Conservation (phyloP, 805 yeast genomes). For the Nakazawaea wyomingensis region DNA sequence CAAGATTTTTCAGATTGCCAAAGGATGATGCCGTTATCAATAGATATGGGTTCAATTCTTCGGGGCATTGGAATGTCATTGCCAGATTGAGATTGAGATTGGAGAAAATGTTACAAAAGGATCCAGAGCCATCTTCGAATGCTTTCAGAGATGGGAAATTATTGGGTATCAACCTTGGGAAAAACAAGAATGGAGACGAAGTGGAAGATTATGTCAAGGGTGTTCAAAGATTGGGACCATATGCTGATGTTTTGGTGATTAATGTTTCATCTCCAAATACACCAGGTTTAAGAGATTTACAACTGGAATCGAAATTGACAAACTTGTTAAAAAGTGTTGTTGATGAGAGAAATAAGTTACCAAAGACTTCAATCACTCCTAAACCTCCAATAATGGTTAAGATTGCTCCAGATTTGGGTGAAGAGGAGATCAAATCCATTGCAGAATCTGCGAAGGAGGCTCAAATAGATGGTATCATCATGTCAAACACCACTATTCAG, state of each 20-base stretch:
- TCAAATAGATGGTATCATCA: conserved; percentile 83
- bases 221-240: conserved; percentile 72
- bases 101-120: conserved; percentile 29
- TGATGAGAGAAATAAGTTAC: conserved; percentile 54
- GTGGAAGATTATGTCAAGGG: conserved; percentile 82
- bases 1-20: conserved; percentile 83
- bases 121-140: conserved; percentile 27
- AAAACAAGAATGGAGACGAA: conserved; percentile 90
- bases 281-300: conserved; percentile 88
- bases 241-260: conserved; percentile 84
- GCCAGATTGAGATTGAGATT: conserved; percentile 65
- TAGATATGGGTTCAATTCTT: conserved; percentile 91
- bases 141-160: conserved; percentile 62
- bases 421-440: conserved; percentile 73
- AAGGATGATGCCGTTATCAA: conserved; percentile 88
- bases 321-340: conserved; percentile 64
- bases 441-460: conserved; percentile 75
- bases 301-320: conserved; percentile 68
- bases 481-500: conserved; percentile 87
- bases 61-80: conserved; percentile 75
- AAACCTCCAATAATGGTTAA: conserved; percentile 83
- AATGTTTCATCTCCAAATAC: conserved; percentile 96
- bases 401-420: conserved; percentile 89
- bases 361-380: conserved; percentile 32
- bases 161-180: conserved; percentile 83